Evolutionary conservation across 2,329 filamentous ascomycete genomes (phyloP), one percentile per base, ranked within the genome.

Genomic region (Monilinia fructigena): DNA sequence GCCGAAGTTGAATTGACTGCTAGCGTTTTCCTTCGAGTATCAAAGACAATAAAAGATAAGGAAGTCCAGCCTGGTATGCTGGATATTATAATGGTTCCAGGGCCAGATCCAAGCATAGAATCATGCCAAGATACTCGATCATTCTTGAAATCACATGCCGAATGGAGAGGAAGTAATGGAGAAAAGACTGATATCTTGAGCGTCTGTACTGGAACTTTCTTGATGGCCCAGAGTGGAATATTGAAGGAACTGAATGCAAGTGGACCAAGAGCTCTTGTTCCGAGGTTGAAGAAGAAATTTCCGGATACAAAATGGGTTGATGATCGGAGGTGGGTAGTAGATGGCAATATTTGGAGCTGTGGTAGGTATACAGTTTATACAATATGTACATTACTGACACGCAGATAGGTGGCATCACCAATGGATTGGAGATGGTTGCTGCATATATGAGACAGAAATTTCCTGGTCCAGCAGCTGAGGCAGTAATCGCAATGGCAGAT

Each of bases 271-370:
- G 78, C 74, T 0, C 16, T 84, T 65, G 79, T 85, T 71, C 74
- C 76, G 14, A 59, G 16, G 8, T 64, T 73, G 53, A 67, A 61
- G 58, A 71, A 70, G 62, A 78, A 74, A 71, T 82, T 78, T 56
- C 80, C 77, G 18, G 74, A 74, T 1, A 75, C 79, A 26, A 76
- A 77, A 64, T 77, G 82, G 67, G 77, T 80, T 12, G 83, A 83
- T 3, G 76, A 82, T 3, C 77, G 81, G 61, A 76, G 83, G 50
- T 86, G 83, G 83, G 75, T 80, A 48, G 77, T 79, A 66, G 83
- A 85, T 68, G 82, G 82, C 12, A 84, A 82, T 70, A 74, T 86
- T 52, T 86, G 84, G 83, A 81, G 80, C 35, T 82, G 82, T 70
- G 83, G 83, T 73, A 67, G 54, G 72, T 50, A 26, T 16, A 18